Conservation (phyloP, 1,284 basidiomycete genomes). For the Cryptococcus deneoformans region DNA sequence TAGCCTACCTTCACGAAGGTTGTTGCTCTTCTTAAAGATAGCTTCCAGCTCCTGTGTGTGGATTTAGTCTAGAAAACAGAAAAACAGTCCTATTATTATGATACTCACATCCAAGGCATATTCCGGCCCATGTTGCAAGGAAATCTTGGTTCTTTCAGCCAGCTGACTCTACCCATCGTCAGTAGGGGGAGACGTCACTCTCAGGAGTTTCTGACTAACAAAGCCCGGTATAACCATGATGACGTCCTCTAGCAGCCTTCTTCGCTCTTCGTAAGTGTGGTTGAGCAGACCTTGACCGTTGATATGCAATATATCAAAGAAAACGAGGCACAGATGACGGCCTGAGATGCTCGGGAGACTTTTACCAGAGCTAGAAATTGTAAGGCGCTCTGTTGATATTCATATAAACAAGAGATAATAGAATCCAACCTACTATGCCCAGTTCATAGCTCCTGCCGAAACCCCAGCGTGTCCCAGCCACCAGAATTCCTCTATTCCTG, state of each 20-base stretch:
- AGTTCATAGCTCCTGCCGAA: too few species aligned
- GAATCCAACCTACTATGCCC: too few species aligned
- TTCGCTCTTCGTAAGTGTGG: slow-evolving; percentile 59
- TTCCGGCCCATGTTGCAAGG: too few species aligned
- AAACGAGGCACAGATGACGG: too few species aligned
- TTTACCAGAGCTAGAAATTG: not conserved
- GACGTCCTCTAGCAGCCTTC: slow-evolving; percentile 59
- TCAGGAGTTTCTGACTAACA: not conserved
- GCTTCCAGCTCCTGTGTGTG: slow-evolving; percentile 44
- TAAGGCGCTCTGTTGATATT: not conserved
- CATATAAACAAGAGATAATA: too few species aligned
- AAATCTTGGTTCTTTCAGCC: slow-evolving; percentile 51
- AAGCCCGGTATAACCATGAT: slow-evolving; percentile 58
- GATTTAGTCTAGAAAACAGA: not conserved
- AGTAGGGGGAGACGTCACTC: too few species aligned
- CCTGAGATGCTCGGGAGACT: too few species aligned
- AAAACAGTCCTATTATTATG: too few species aligned
- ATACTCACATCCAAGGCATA: too few species aligned
- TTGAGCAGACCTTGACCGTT: slow-evolving; percentile 60
- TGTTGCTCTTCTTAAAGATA: slow-evolving; percentile 57
- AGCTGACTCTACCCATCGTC: slow-evolving; percentile 51
- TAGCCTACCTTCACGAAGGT: slow-evolving; percentile 48
- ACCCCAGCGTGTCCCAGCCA: slow-evolving; percentile 39
- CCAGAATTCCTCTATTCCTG: slow-evolving; percentile 54
- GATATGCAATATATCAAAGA: slow-evolving; percentile 74